phyloP scores from a whole-genome alignment of 2,329 filamentous ascomycete genomes.

The Lasiodiplodia citricola region DNA sequence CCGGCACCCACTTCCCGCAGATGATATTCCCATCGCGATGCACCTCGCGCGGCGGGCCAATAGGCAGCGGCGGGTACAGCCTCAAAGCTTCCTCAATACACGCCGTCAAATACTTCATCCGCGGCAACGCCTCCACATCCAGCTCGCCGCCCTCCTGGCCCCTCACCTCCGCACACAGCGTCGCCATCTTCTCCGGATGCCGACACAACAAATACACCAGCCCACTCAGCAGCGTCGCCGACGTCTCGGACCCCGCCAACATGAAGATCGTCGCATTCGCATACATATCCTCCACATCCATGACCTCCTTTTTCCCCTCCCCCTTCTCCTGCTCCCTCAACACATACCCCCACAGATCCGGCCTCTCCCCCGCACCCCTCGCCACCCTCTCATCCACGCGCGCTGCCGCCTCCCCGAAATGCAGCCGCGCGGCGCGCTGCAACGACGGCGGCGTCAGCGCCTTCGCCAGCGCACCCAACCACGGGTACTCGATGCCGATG shows the following conservation, averaged over 20 bases:
- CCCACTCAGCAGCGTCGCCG: neutral
- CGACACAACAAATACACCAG: conserved; percentile 28
- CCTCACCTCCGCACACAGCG: conserved; percentile 20
- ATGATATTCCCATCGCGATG: conserved; percentile 38
- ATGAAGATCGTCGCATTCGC: conserved; percentile 13
- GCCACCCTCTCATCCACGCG: neutral
- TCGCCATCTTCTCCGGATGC: conserved; percentile 2
- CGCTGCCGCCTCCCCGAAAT: neutral
- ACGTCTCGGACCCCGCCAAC: conserved; percentile 6
- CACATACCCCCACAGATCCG: neutral
- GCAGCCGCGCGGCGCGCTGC: neutral
- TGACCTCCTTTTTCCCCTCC: too few species aligned
- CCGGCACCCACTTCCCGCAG: conserved; percentile 29
- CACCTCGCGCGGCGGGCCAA: conserved; percentile 37
- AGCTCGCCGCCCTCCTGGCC: conserved; percentile 12
- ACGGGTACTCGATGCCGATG: neutral
- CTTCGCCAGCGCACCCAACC: neutral
- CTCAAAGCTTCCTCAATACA: conserved; percentile 51
- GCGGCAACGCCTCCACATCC: conserved; percentile 8
- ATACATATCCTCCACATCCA: neutral
- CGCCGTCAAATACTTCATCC: conserved; percentile 1
- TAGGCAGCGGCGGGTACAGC: conserved; percentile 50
- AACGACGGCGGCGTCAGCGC: neutral
- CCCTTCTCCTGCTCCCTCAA: neutral
- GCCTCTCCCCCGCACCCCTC: neutral